Evolutionary conservation across 2,329 filamentous ascomycete genomes (phyloP), one percentile per base, ranked within the genome.

Genomic region (Teratosphaeria pseudoeucalypti): DNA sequence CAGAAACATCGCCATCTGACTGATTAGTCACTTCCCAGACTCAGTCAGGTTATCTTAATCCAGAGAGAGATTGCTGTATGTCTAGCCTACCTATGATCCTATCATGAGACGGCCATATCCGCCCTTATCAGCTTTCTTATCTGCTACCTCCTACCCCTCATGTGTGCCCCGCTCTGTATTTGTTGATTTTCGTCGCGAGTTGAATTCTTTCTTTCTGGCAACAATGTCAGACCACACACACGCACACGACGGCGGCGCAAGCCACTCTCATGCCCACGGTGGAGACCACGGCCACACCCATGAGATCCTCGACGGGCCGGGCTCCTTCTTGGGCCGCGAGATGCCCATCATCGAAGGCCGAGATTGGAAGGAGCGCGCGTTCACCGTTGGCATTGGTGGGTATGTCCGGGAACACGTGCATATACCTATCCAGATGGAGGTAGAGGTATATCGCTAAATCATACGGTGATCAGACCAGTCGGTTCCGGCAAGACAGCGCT

Each of bases 341-440:
- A 92, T 95, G 89, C 94, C 92, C 63, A 88, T 97, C 59, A 84
- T 91, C 64, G 89, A 96, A 66, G 91, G 91, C 11, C 83, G 92
- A 58, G 82, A 92, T 72, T 99, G 92, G 89, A 82, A 82, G 32
- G 89, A 95, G 65, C 82, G 94, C 60, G 92, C 92, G 14, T 99
- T 96, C 71, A 97, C 94, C 4, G 82, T 99, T 69, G 94, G 94
- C n/a, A 97, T 97, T 76, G 94, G 94, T 77, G 94, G 94, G 91
- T 95, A 81, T 67, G 84, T 75, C 57, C 52, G 34, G 2, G 34
- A 34, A 10, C 6, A 16, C 12, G 27, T 43, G 14, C 9, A 29
- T 26, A 19, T 6, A n/a, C 23, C 23, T 23, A 23, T 9, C 5
- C 19, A n/a, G 16, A 6, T 49, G 43, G 2, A n/a, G 43, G 43